Evolutionary conservation across 73 alveolate genomes (phyloP).

Genomic region (Symbiodinium pilosum): DNA sequence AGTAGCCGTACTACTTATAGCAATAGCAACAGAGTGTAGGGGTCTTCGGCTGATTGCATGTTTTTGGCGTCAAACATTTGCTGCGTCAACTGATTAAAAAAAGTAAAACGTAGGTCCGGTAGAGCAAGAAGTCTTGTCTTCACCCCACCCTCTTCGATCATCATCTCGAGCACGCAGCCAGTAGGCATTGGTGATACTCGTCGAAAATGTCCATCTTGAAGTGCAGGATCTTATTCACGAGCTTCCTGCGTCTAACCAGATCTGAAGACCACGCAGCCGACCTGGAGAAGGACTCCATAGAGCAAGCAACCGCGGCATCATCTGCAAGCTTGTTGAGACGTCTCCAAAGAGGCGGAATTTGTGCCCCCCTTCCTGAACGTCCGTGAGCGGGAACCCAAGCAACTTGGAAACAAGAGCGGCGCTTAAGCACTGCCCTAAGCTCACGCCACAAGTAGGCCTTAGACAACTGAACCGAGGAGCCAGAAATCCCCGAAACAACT

Average conservation of each 20-base stretch:
- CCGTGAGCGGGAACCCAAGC: constrained; percentile 34
- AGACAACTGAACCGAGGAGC: background rate
- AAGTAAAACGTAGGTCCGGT: too few species aligned
- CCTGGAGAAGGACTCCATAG: background rate
- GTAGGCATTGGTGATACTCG: too few species aligned
- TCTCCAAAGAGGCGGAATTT: background rate
- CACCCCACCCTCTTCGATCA: too few species aligned
- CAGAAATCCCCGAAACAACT: background rate
- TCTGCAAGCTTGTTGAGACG: background rate
- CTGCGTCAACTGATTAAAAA: too few species aligned
- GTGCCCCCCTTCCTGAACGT: background rate
- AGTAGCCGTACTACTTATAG: too few species aligned
- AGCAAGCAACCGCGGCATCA: background rate
- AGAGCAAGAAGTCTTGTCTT: too few species aligned
- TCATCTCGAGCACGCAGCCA: too few species aligned
- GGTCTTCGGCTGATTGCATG: too few species aligned
- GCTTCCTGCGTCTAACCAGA: background rate
- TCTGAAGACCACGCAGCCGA: background rate
- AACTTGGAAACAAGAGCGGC: background rate
- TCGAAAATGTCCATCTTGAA: background rate
- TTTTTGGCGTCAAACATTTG: too few species aligned
- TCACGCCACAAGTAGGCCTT: background rate
- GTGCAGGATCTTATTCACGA: background rate
- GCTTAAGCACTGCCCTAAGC: background rate
- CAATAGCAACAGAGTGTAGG: too few species aligned